Base-by-base conservation (phyloP, 2,329 filamentous ascomycete species). In the Pseudogymnoascus sp. region DNA sequence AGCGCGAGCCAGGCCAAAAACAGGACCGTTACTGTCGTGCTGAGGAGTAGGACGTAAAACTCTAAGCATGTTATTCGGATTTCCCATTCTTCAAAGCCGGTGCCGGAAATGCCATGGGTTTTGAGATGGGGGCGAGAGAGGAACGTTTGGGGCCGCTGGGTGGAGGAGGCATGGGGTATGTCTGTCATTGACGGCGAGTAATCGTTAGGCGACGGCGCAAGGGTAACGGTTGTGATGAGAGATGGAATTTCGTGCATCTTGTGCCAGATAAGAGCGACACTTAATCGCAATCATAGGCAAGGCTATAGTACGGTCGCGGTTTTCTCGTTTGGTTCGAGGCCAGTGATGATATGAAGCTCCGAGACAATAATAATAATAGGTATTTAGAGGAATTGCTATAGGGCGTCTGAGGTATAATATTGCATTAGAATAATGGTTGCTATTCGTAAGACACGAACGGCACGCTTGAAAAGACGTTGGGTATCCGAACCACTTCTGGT, bases 401-500 rank as follows among this genome's bases (percentile, higher is more conserved):
- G 28, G 50, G 21, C 8, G 0, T 56, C 21, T 34, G 50, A 34
- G 28, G 28, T 56, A 34, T 34, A 10, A 34, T 56, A 12, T 56
- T 56, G 28, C 10, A 34, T 34, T 56, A 56, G 21, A 56, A 34
- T 56, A 56, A 21, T 56, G 12, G 8, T 56, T 56, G n/a, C n/a
- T 34, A 34, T 34, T 56, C 28, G 25, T 34, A 56, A 34, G 28
- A 34, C 28, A 56, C 18, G 25, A 56, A 21, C 28, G n/a, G 28
- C n/a, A 18, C 2, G 28, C 50, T 7, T 34, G 50, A 56, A 56
- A 34, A 34, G 3, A 56, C n/a, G 50, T 56, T 56, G 50, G 50
- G 28, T 56, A 56, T 56, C 50, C n/a, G 50, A 21, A 56, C 50
- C 50, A 56, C n/a, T 56, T 34, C 10, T 56, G 50, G 50, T 56